Evolutionary conservation across 2,329 filamentous ascomycete species (phyloP), one percentile per base, ranked within the genome.

Genomic region (Colletotrichum nymphaeae): DNA sequence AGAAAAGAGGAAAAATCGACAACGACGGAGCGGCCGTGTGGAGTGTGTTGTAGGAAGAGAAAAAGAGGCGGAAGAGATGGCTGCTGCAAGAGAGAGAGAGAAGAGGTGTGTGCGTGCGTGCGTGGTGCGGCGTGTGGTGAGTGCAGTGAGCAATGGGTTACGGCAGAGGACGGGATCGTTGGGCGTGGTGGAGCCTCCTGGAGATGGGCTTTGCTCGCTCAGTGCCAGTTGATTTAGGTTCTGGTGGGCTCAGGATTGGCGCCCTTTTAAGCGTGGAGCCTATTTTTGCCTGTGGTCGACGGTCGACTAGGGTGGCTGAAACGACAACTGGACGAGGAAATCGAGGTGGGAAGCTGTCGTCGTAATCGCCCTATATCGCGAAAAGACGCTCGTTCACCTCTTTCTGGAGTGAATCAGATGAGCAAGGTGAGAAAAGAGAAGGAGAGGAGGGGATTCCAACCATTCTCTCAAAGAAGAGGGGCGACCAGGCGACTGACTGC

Each of bases 181-280:
- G 72, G 72, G 72, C 68, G 62, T 42, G 52, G 72, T 71, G 67
- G 72, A 70, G 72, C 56, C 72, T 66, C 67, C 32, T 73, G 37
- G 68, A 74, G 72, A 73, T 70, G 70, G 67, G 60, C 67, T 70
- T 73, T 70, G 70, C 70, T 73, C 42, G 70, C 70, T 70, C 70
- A 73, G 70, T 73, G 60, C 70, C 70, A 72, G 68, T 74, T 63
- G 68, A 74, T 74, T 72, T 72, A 74, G 72, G 72, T 74, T 74
- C 72, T 74, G 63, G 72, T 74, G 68, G 72, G 37, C 72, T 72
- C 72, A 72, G 72, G 72, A 74, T 74, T 74, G 72, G 63, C 72
- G 72, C 72, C 24, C 46, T 63, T 72, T 72, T 72, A 74, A 74
- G 70, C 72, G 68, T 74, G 72, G 68, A 74, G 72, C 72, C 72